A percentile compares a stretch with the other conserved stretches of the same genome.
Conservation (phyloP, 2,329 filamentous ascomycete species). For the Elsinoe fawcettii region DNA sequence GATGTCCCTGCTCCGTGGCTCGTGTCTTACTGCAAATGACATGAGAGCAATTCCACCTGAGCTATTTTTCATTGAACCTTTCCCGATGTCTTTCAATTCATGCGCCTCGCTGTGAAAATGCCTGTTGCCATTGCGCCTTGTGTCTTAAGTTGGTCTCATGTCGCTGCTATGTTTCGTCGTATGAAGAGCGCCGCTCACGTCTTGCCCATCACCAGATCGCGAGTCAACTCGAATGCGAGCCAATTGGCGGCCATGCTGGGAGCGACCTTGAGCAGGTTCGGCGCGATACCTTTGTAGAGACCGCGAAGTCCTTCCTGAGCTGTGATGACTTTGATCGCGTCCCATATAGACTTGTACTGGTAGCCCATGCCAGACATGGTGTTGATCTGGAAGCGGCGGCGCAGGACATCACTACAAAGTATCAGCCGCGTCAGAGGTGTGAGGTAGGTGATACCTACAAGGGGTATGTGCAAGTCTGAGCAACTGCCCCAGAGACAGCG, state of each 20-base stretch:
- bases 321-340: conserved; percentile 76
- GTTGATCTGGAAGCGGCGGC: conserved; percentile 94
- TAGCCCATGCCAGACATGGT: conserved; percentile 99
- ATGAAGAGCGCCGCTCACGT: conserved; percentile 31
- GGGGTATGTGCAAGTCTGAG: conserved; percentile 96
- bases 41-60: neutral
- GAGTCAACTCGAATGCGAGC: conserved; percentile 91
- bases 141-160: neutral
- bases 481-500: conserved; percentile 89
- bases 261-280: conserved; percentile 92
- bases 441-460: conserved; percentile 56
- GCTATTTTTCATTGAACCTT: neutral
- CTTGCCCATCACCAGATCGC: conserved; percentile 68
- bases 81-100: conserved; percentile 6
- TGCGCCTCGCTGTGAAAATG: conserved; percentile 16
- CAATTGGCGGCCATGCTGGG: conserved; percentile 98
- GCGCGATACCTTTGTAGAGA: conserved; percentile 91
- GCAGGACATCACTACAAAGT: conserved; percentile 69
- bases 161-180: neutral
- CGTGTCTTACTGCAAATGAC: neutral
- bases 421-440: neutral
- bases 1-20: neutral
- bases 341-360: conserved; percentile 78
- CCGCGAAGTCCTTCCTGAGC: conserved; percentile 74
- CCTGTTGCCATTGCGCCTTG: neutral